Evolutionary conservation across 805 yeast species (phyloP).

Genomic region (Scheffersomyces amazonensis): DNA sequence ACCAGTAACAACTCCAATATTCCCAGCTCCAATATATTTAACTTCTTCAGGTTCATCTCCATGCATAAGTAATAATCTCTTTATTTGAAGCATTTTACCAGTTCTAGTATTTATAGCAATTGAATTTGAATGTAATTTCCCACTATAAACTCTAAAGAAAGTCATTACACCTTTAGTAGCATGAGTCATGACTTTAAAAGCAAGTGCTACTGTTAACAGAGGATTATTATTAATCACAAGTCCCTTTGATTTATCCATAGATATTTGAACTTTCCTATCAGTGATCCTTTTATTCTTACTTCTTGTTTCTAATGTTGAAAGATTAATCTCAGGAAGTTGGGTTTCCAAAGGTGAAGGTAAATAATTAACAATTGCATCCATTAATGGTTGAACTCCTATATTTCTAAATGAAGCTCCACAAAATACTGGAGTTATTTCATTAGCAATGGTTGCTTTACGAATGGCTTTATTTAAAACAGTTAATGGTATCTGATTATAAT

Average conservation of each 20-base stretch:
- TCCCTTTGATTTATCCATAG: conserved; percentile 43
- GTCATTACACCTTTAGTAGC: conserved; percentile 79
- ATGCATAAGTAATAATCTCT: conserved; percentile 76
- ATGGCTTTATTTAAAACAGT: conserved; percentile 56
- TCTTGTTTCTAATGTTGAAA: conserved; percentile 13
- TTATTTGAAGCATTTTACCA: conserved; percentile 61
- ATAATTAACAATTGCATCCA: conserved; percentile 77
- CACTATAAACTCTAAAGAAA: conserved; percentile 86
- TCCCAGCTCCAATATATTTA: conserved; percentile 61
- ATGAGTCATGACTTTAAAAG: conserved; percentile 89
- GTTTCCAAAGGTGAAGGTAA: conserved; percentile 81
- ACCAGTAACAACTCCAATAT: conserved; percentile 87
- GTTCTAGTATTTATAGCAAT: conserved; percentile 67
- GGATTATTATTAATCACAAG: conserved; percentile 53
- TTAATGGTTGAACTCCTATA: conserved; percentile 90
- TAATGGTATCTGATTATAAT: conserved; percentile 64
- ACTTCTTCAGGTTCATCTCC: conserved; percentile 84
- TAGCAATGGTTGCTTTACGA: conserved; percentile 56
- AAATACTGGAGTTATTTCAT: conserved; percentile 68
- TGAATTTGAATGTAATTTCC: conserved; percentile 61
- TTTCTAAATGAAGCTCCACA: conserved; percentile 93
- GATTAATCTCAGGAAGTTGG: conserved; percentile 50
- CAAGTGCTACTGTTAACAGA: conserved; percentile 72
- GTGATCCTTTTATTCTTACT: conserved; percentile 6
- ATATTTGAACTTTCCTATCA: conserved; percentile 24